A percentile compares a stretch with the other conserved stretches of the same genome.
Evolutionary conservation across 805 yeast genomes (phyloP).

Genomic region (Saturnispora galanensis): DNA sequence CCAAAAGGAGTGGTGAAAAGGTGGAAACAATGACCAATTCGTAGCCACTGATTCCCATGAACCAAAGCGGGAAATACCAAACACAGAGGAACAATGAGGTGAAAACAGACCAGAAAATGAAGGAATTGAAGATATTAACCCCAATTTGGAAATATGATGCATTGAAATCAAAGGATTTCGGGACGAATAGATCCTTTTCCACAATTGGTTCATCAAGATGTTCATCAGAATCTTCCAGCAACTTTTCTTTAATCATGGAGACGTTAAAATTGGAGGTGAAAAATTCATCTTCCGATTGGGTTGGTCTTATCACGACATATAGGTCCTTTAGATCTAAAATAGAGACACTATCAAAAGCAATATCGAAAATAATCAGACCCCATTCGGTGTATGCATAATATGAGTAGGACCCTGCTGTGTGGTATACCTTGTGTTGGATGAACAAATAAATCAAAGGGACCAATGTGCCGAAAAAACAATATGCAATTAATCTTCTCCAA

Average conservation of each 20-base stretch:
- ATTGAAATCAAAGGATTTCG: constrained; percentile 16
- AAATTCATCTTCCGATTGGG: constrained; percentile 16
- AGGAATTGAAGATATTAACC: constrained; percentile 50
- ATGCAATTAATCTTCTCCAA: constrained; percentile 43
- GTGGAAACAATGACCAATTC: constrained; percentile 60
- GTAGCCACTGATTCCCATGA: constrained; percentile 94
- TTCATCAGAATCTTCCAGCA: neutral
- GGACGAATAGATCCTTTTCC: constrained; percentile 9
- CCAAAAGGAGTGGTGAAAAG: constrained; percentile 37
- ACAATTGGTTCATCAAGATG: neutral
- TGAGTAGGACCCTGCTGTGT: constrained; percentile 88
- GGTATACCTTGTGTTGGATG: constrained; percentile 86
- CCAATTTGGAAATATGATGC: constrained; percentile 29
- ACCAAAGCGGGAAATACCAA: constrained; percentile 98
- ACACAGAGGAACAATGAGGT: constrained; percentile 78
- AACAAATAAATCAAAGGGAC: constrained; percentile 82
- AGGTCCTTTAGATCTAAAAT: constrained; percentile 57
- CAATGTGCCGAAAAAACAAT: constrained; percentile 58
- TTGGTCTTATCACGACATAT: constrained; percentile 35
- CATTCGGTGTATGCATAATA: constrained; percentile 92
- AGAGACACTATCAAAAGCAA: constrained; percentile 77
- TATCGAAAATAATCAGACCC: constrained; percentile 75
- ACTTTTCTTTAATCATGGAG: neutral
- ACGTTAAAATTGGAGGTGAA: constrained; percentile 20
- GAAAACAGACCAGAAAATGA: constrained; percentile 74